phyloP scores from a whole-genome alignment of 2,329 filamentous ascomycete species.

The Xylariaceae sp. region DNA sequence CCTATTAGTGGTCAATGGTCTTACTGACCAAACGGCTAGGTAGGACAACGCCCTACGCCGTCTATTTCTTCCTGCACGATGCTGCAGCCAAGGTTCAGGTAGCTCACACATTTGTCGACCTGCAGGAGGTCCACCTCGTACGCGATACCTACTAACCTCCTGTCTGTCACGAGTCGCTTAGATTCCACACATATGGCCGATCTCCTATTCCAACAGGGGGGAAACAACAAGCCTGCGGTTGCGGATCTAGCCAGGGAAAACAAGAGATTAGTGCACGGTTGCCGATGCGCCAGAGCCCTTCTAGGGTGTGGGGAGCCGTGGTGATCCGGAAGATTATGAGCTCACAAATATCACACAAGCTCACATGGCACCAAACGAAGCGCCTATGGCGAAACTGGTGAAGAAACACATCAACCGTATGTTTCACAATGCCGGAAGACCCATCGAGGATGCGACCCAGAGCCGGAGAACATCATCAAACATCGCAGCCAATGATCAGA shows the following conservation, averaged over 20 bases:
- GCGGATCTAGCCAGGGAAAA: constrained; percentile 38
- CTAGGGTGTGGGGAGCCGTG: constrained; percentile 26
- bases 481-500: constrained; percentile 29
- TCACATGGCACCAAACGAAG: constrained; percentile 24
- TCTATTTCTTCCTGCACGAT: constrained; percentile 35
- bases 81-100: constrained; percentile 37
- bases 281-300: constrained; percentile 26
- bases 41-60: constrained; percentile 33
- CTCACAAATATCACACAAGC: constrained; percentile 29
- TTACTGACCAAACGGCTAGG: constrained; percentile 33
- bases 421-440: constrained; percentile 34
- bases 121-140: constrained; percentile 32
- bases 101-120: constrained; percentile 37
- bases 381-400: constrained; percentile 17
- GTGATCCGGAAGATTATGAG: constrained; percentile 26
- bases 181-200: constrained; percentile 29
- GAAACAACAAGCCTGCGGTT: constrained; percentile 25
- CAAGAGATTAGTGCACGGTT: constrained; percentile 37
- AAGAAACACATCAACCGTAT: constrained; percentile 27
- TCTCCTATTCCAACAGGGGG: constrained; percentile 26
- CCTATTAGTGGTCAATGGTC: constrained; percentile 17
- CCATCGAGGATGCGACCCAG: constrained; percentile 27
- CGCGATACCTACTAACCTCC: constrained; percentile 18
- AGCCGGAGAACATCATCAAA: constrained; percentile 29
- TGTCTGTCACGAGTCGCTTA: constrained; percentile 25